Base-by-base conservation (phyloP, 192 early-diverging fungal genomes). In the Linderina pennispora region DNA sequence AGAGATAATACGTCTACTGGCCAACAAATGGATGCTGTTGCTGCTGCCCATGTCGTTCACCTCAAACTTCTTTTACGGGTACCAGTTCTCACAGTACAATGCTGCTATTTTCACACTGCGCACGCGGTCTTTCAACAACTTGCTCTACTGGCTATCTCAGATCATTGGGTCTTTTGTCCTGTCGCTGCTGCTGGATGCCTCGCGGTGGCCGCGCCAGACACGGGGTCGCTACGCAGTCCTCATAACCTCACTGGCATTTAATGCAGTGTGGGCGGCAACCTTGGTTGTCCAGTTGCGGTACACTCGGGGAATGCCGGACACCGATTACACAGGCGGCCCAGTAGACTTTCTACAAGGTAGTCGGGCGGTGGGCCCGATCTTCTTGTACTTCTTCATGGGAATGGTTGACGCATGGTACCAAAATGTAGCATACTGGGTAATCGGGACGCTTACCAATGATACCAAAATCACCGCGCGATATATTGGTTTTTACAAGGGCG, bases 371-470 rank as follows among this genome's bases (percentile, higher is more conserved):
- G 79, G 76, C 13, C 76, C 80, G 0, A 55, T 82, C 8, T 37
- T 82, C 28, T 45, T 86, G 9, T 92, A 90, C 48, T 74, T 83
- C 44, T 74, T 79, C 45, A 89, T 83, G 58, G 90, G 90, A 24
- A 50, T 86, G 23, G 76, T 73, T 35, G 90, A 92, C 49, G 77
- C 90, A 21, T 84, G 86, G 54, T 89, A 81, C 71, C 90, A 92
- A 54, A 78, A 73, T 46, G 82, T 76, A 15, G 62, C 73, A 0
- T 90, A 92, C 79, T 92, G 87, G 87, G 50, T 92, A 7, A 81
- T 92, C 52, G 90, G 90, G 22, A 79, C 90, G 8, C 67, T 89
- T 51, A 85, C 90, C 11, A 88, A 89, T 58, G 85, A 92, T 52
- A 67, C 82, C 10, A 74, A 75, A 14, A 69, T 68, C 35, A 64